Evolutionary conservation across 139 green algal genomes (phyloP).

Genomic region (Edaphochlamys debaryana): DNA sequence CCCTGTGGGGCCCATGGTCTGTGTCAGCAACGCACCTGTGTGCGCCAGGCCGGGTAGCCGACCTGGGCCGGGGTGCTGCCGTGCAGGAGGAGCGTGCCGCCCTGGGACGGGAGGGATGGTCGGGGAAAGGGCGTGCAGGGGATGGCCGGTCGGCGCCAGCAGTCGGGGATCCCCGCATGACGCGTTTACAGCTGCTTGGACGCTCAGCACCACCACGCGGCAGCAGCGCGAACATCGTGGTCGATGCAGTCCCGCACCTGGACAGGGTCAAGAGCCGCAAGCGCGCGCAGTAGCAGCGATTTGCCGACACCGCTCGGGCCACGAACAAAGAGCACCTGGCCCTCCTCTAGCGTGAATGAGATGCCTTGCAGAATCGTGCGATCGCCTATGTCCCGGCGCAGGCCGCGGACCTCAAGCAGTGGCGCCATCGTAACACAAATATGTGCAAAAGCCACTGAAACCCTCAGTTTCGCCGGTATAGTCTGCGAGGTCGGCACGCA

Average conservation of each 20-base stretch:
- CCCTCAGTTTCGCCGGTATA: too few species aligned
- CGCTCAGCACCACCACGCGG: neutral
- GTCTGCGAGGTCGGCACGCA: too few species aligned
- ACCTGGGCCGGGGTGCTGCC: slow-evolving; percentile 48
- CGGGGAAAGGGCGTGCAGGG: neutral
- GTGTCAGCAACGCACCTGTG: too few species aligned
- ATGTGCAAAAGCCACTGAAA: too few species aligned
- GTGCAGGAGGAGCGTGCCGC: slow-evolving; percentile 15
- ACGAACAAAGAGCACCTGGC: slow-evolving; percentile 73
- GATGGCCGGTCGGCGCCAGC: neutral
- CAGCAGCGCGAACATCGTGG: neutral
- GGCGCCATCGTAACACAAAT: neutral
- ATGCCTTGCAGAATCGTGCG: slow-evolving; percentile 53
- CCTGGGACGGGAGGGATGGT: neutral
- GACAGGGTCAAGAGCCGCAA: slow-evolving; percentile 73
- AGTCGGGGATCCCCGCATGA: neutral
- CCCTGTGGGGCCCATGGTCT: too few species aligned
- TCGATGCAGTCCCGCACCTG: slow-evolving; percentile 44
- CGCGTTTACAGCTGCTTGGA: neutral
- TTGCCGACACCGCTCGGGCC: slow-evolving; percentile 87
- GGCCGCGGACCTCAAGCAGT: slow-evolving; percentile 49
- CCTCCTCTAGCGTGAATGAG: slow-evolving; percentile 57
- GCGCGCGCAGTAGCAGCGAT: slow-evolving; percentile 74
- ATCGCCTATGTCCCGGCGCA: slow-evolving; percentile 46
- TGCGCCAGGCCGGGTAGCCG: slow-evolving; percentile 50